These are phyloP conservation scores for Forsythia viridissima DNA, from an alignment of 257 asterid species.

Conservation along the genomic window DNA sequence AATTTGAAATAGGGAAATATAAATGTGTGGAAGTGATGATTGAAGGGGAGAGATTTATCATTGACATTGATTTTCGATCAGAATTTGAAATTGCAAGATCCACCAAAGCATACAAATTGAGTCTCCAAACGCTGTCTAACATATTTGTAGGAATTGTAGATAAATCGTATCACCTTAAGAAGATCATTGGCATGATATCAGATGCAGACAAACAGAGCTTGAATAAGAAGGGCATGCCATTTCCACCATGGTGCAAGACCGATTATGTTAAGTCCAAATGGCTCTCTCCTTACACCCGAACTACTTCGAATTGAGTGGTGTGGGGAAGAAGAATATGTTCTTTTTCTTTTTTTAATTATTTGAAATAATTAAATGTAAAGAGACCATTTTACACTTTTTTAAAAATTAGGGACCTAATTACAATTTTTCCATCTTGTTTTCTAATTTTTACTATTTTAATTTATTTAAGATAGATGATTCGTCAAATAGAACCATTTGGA, in stretches of 20 bases:
- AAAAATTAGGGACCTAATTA: too few relatives aligned
- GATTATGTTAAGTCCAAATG: slow-evolving; percentile 83
- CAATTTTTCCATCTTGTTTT: too few relatives aligned
- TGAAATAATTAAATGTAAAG: too few relatives aligned
- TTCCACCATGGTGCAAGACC: slow-evolving; percentile 87
- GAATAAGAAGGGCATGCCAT: slow-evolving; percentile 83
- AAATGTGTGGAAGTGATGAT: slow-evolving; percentile 67
- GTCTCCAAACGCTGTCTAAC: slow-evolving; percentile 66
- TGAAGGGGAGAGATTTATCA: slow-evolving; percentile 57
- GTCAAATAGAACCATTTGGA: too few relatives aligned
- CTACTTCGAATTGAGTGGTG: too few relatives aligned
- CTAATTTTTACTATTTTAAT: too few relatives aligned
- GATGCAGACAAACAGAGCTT: slow-evolving; percentile 83
- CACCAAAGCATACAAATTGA: slow-evolving; percentile 59
- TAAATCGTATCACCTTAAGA: slow-evolving; percentile 70
- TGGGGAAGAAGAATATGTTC: too few relatives aligned
- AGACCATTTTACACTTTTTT: too few relatives aligned
- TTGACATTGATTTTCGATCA: slow-evolving; percentile 64
- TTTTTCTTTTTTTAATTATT: too few relatives aligned
- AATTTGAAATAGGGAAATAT: slow-evolving; percentile 49
- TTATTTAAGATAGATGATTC: too few relatives aligned
- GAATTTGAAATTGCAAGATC: slow-evolving; percentile 91
- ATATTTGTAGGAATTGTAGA: slow-evolving; percentile 77
- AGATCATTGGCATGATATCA: slow-evolving; percentile 53
- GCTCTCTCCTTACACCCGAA: slow-evolving; percentile 66